Conservation (phyloP, 2,329 filamentous ascomycete species). For the Microascus cirrosus region DNA sequence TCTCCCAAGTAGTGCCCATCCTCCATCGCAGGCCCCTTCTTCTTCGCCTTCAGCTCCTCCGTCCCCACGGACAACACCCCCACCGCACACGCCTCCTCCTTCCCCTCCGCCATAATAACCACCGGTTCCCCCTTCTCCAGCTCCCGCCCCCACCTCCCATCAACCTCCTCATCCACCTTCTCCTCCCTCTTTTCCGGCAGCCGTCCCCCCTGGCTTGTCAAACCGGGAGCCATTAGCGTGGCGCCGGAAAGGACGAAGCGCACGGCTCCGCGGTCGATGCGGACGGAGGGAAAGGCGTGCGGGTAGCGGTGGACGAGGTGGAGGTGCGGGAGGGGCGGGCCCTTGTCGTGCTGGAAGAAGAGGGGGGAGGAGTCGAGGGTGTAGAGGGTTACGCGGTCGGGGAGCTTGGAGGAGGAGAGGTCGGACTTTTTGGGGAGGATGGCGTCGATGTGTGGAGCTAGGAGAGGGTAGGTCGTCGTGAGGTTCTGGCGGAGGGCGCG, state of each 20-base stretch:
- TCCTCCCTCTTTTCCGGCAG: conserved; percentile 47
- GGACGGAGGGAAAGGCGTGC: conserved; percentile 67
- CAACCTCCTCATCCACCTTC: conserved; percentile 19
- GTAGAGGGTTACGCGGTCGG: conserved; percentile 84
- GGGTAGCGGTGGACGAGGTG: conserved; percentile 85
- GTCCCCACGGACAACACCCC: conserved; percentile 77
- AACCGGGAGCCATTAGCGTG: conserved; percentile 88
- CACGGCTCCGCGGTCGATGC: conserved; percentile 92
- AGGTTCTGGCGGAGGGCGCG: conserved; percentile 75
- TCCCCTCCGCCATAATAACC: conserved; percentile 85
- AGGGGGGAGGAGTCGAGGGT: conserved; percentile 66
- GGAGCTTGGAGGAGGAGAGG: conserved; percentile 82
- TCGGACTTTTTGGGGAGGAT: conserved; percentile 92
- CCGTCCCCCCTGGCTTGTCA: conserved; percentile 74
- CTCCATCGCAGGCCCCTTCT: conserved; percentile 90
- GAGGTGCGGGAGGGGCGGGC: conserved; percentile 76
- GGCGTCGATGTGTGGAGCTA: conserved; percentile 83
- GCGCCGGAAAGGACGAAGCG: conserved; percentile 91
- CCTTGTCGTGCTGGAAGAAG: conserved; percentile 78
- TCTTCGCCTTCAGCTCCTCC: conserved; percentile 84
- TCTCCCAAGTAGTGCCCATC: conserved; percentile 90
- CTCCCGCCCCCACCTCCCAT: conserved; percentile 52
- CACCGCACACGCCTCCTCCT: conserved; percentile 81
- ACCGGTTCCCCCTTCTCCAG: conserved; percentile 74
- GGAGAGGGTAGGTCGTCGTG: conserved; percentile 72